phyloP scores from a whole-genome alignment of 108 stramenopile genomes.

The Nannochloropsis salina region DNA sequence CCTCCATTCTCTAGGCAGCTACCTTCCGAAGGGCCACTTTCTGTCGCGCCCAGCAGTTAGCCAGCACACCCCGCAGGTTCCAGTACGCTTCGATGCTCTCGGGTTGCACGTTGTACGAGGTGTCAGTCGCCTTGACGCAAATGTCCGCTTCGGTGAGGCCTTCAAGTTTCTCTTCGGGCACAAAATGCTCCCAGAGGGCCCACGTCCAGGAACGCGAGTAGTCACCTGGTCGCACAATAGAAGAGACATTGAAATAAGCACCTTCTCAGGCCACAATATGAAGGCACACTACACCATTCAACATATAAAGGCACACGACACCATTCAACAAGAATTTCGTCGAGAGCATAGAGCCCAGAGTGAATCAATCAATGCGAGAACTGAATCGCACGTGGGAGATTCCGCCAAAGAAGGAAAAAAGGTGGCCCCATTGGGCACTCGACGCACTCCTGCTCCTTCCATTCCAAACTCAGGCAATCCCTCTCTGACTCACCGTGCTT shows the following conservation, averaged over 20 bases:
- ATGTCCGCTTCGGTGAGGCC: constrained; percentile 23
- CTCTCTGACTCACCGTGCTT: background rate
- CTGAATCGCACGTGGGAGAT: too few relatives aligned
- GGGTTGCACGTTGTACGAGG: constrained; percentile 67
- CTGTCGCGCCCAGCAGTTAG: constrained; percentile 61
- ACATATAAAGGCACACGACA: too few relatives aligned
- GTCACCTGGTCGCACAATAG: background rate
- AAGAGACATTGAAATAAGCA: background rate
- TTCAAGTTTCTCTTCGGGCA: constrained; percentile 41
- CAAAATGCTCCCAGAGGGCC: constrained; percentile 58
- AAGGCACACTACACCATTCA: too few relatives aligned
- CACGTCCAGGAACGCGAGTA: constrained; percentile 54
- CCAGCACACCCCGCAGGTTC: constrained; percentile 71
- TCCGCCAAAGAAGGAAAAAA: too few relatives aligned
- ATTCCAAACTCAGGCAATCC: background rate
- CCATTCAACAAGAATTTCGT: too few relatives aligned
- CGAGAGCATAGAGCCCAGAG: too few relatives aligned
- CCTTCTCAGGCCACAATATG: too few relatives aligned
- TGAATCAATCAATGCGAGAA: too few relatives aligned
- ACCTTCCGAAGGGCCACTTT: background rate
- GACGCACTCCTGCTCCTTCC: background rate
- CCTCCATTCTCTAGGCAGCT: background rate
- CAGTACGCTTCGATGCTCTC: constrained; percentile 63
- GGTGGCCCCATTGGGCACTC: too few relatives aligned
- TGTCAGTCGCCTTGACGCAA: constrained; percentile 62